Conservation (phyloP, 768 basidiomycete genomes). For the Boletus rufocinnamomeus region DNA sequence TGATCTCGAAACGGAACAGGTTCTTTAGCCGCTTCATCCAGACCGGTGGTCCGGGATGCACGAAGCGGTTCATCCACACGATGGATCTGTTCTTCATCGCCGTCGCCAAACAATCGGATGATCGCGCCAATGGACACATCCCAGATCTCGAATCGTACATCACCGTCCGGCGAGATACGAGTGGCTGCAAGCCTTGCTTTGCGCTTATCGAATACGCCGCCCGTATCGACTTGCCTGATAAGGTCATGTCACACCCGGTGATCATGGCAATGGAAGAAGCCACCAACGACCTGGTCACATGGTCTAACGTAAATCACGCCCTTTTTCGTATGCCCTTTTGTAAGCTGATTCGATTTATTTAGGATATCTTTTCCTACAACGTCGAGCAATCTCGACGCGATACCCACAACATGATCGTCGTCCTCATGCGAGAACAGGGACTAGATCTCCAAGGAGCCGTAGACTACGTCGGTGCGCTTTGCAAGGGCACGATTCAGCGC, state of each 20-base stretch:
- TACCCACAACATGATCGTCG: conserved; percentile 72
- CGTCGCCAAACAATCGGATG: conserved; percentile 45
- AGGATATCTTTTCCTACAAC: conserved; percentile 80
- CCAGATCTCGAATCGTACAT: conserved; percentile 57
- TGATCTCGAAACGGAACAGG: conserved; percentile 23
- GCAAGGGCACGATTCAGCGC: conserved; percentile 52
- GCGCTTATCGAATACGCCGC: conserved; percentile 57
- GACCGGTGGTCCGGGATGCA: conserved; percentile 43
- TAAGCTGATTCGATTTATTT: conserved; percentile 1
- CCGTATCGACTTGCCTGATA: conserved; percentile 52
- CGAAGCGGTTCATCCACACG: conserved; percentile 41
- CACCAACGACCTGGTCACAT: conserved; percentile 54
- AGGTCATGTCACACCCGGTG: conserved; percentile 52
- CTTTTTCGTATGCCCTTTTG: neutral
- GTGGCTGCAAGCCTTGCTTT: conserved; percentile 52
- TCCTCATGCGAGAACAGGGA: conserved; percentile 63
- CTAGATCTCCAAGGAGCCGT: conserved; percentile 62
- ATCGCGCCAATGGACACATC: conserved; percentile 39
- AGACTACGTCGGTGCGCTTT: conserved; percentile 64
- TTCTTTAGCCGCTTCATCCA: conserved; percentile 41
- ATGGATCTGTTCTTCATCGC: conserved; percentile 45
- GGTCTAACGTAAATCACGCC: conserved; percentile 41
- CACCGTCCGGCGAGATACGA: conserved; percentile 52
- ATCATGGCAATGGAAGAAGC: conserved; percentile 47
- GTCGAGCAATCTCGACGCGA: conserved; percentile 70